Conservation (phyloP, 2,329 filamentous ascomycete species). For the Pyrenochaeta sp. region DNA sequence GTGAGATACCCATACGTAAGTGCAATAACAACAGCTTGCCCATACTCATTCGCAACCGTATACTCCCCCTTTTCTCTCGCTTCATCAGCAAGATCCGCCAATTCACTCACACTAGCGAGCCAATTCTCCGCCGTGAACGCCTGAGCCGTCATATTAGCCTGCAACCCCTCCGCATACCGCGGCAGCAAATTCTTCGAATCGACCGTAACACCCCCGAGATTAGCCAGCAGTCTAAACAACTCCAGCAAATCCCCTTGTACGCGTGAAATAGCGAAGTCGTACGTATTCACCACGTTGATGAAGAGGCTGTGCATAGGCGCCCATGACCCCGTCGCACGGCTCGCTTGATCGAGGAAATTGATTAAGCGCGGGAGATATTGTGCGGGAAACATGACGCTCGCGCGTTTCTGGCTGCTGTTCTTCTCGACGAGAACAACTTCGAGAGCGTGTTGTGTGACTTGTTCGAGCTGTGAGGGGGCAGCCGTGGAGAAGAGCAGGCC, state of each 20-base stretch:
- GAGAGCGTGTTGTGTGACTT: conserved; percentile 31
- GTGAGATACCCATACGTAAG: conserved; percentile 46
- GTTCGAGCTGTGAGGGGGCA: conserved; percentile 10
- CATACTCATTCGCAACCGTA: conserved; percentile 29
- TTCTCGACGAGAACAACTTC: conserved; percentile 42
- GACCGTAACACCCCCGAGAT: conserved; percentile 31
- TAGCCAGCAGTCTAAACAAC: conserved; percentile 36
- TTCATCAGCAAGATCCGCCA: conserved; percentile 31
- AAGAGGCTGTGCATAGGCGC: conserved; percentile 29
- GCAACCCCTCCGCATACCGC: conserved; percentile 35
- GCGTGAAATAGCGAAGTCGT: conserved; percentile 30
- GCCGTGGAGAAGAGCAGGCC: conserved; percentile 40
- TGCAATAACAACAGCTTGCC: conserved; percentile 35
- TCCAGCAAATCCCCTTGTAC: conserved; percentile 47
- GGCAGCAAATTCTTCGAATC: conserved; percentile 28
- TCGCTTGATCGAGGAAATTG: conserved; percentile 43
- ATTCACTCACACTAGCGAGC: conserved; percentile 25
- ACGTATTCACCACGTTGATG: conserved; percentile 34
- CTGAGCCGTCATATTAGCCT: conserved; percentile 24
- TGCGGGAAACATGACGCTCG: conserved; percentile 42
- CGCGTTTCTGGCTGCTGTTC: conserved; percentile 35
- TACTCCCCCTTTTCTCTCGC: conserved; percentile 25
- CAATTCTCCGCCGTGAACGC: conserved; percentile 25
- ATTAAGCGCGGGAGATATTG: conserved; percentile 47
- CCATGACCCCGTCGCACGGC: conserved; percentile 30